Base-by-base conservation (phyloP, 768 basidiomycete species). In the Phaeotremella fagi region DNA sequence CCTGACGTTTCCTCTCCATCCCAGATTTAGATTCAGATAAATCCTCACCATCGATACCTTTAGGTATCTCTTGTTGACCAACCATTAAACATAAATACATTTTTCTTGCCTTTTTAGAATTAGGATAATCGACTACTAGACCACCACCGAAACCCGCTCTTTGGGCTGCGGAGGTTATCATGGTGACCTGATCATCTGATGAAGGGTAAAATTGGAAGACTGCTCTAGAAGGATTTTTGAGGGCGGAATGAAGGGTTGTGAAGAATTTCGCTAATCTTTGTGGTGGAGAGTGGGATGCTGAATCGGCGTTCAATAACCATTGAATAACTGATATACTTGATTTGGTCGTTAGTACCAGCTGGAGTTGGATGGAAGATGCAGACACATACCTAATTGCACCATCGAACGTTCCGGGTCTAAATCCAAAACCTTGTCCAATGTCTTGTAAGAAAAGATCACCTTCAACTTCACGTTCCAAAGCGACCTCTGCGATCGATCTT, bases 121-220 rank as follows among this genome's bases (percentile, higher is more conserved):
- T 95, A 1, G 94, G 92, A 60, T 90, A 99, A 76, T 99, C 95
- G 33, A 99, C 88, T 22, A 97, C 87, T 29, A 99, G 75, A 55
- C 95, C 95, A 48, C 95, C 95, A 3, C 91, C 90, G 72, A 99
- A 99, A 1, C 95, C 95, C 5, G 94, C 90, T 64, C 84, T 86
- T 68, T 90, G 90, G 2, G 95, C 95, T 59, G 85, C 85, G 1
- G 85, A 85, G 5, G 92, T 94, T 65, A 98, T 91, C 50, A 99
- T 82, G 63, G 88, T 88, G 64, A 98, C 85, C 76, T 99, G 95
- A 69, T 98, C 91, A 75, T 99, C 95, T 4, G 88, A 89, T 1
- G 88, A 86, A 6, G 95, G 95, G 73, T 99, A 99, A 74, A 99
- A 97, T 88, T 92, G 80, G 90, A 99, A 81, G 90, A 99, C 54